Conservation (phyloP, 495 filamentous ascomycete species). For the Chlorociboria aeruginascens region DNA sequence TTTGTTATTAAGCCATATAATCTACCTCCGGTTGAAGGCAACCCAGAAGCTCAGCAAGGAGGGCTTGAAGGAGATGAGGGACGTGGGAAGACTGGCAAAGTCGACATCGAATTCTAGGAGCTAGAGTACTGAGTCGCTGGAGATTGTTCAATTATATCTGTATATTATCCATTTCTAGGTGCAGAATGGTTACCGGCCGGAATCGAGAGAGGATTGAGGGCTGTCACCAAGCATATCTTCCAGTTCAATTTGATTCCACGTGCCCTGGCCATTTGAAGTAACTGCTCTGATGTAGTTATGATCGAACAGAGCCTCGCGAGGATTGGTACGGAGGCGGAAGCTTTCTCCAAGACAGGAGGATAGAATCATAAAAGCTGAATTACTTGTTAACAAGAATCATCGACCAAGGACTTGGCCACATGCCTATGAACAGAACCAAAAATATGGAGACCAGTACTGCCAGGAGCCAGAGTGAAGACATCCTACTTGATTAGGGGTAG, state of each 20-base stretch:
- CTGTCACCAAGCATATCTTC: slow-evolving; percentile 42
- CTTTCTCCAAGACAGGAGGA: slow-evolving; percentile 48
- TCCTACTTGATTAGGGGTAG: slow-evolving; percentile 15
- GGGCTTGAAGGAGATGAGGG: slow-evolving; percentile 16
- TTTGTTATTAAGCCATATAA: slow-evolving; percentile 83
- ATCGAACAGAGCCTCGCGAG: slow-evolving; percentile 35
- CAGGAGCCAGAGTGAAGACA: slow-evolving; percentile 38
- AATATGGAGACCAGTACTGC: slow-evolving; percentile 38
- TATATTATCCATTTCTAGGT: neutral
- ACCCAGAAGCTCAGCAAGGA: slow-evolving; percentile 54
- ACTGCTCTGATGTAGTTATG: slow-evolving; percentile 43
- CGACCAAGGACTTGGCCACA: slow-evolving; percentile 2
- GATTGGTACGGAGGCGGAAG: slow-evolving; percentile 30
- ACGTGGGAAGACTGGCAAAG: slow-evolving; percentile 40
- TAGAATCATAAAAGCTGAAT: slow-evolving; percentile 39
- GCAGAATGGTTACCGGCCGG: neutral
- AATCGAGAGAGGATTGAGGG: slow-evolving; percentile 10
- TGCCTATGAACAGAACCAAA: slow-evolving; percentile 36
- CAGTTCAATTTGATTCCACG: slow-evolving; percentile 54
- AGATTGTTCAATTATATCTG: neutral
- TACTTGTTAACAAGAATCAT: neutral
- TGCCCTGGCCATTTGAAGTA: slow-evolving; percentile 36
- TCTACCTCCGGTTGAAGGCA: slow-evolving; percentile 78
- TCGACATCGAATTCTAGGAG: slow-evolving; percentile 60
- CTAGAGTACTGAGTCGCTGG: neutral